phyloP scores from a whole-genome alignment of 1,284 basidiomycete genomes.

The Pulchroboletus neoregius region DNA sequence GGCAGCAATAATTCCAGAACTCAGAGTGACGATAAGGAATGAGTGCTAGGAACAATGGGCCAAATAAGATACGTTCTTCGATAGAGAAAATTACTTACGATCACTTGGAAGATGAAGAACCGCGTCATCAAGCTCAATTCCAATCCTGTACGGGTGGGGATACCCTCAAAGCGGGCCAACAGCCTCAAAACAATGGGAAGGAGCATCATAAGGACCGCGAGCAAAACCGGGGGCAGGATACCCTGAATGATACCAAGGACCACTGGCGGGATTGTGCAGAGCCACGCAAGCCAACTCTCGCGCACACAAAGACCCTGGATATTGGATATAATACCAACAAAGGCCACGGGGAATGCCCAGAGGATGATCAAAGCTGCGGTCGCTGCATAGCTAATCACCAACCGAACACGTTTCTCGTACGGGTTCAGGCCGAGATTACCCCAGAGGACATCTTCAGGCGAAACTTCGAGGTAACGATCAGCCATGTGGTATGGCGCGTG shows the following conservation, averaged over 20 bases:
- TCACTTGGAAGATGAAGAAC: conserved; percentile 89
- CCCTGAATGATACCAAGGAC: conserved; percentile 87
- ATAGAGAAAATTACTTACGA: conserved; percentile 48
- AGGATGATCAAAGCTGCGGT: conserved; percentile 67
- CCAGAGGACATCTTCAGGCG: conserved; percentile 90
- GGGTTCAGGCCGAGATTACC: conserved; percentile 84
- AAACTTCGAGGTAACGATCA: conserved; percentile 65
- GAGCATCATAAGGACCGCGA: conserved; percentile 89
- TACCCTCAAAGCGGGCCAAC: conserved; percentile 77
- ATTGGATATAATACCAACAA: conserved; percentile 86
- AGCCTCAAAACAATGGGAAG: conserved; percentile 82
- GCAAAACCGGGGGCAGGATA: conserved; percentile 80
- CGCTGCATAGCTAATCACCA: conserved; percentile 53
- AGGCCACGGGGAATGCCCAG: conserved; percentile 77
- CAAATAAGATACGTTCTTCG: neutral
- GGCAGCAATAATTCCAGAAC: conserved; percentile 75
- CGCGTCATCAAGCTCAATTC: conserved; percentile 90
- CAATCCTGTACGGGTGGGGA: conserved; percentile 75
- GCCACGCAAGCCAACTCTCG: conserved; percentile 77
- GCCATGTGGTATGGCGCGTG: conserved; percentile 78
- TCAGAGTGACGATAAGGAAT: conserved; percentile 83
- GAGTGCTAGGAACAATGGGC: conserved; percentile 54
- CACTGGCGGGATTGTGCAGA: conserved; percentile 61
- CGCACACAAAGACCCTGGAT: conserved; percentile 66
- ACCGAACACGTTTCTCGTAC: conserved; percentile 74